Conservation (phyloP, 2,329 filamentous ascomycete genomes). For the Fusarium sp. region DNA sequence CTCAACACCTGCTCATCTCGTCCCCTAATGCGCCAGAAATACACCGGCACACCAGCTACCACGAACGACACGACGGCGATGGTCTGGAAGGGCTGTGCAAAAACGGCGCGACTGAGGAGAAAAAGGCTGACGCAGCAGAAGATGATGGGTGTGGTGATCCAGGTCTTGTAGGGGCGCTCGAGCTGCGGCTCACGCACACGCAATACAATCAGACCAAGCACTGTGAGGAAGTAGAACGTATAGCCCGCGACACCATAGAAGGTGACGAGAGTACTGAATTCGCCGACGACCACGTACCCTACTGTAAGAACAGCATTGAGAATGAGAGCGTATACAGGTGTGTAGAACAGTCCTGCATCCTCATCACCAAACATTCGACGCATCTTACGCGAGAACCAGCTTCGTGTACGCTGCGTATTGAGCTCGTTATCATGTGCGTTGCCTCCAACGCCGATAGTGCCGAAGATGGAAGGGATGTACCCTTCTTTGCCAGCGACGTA, state of each 20-base stretch:
- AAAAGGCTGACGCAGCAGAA: slow-evolving; percentile 99
- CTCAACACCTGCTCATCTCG: slow-evolving; percentile 67
- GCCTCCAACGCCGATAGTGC: slow-evolving; percentile 80
- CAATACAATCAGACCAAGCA: slow-evolving; percentile 92
- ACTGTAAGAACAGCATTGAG: slow-evolving; percentile 83
- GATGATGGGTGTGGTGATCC: slow-evolving; percentile 97
- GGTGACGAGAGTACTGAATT: slow-evolving; percentile 92
- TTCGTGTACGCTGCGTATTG: slow-evolving; percentile 64
- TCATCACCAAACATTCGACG: slow-evolving; percentile 80
- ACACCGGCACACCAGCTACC: slow-evolving; percentile 85
- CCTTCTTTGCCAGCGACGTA: slow-evolving; percentile 97
- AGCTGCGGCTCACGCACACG: slow-evolving; percentile 89
- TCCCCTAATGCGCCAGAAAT: slow-evolving; percentile 86
- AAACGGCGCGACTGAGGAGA: slow-evolving; percentile 87
- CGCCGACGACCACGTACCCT: slow-evolving; percentile 86
- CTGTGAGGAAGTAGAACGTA: slow-evolving; percentile 96
- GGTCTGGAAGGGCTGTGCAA: slow-evolving; percentile 92
- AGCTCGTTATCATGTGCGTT: slow-evolving; percentile 58
- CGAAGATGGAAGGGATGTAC: slow-evolving; percentile 88
- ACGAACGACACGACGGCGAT: slow-evolving; percentile 90
- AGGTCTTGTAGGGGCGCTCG: slow-evolving; percentile 93
- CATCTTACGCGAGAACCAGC: slow-evolving; percentile 72
- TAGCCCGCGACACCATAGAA: slow-evolving; percentile 99
- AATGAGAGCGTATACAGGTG: slow-evolving; percentile 90
- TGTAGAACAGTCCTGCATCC: slow-evolving; percentile 87